These are phyloP conservation scores for Talaromyces proteolyticus DNA, from an alignment of 495 filamentous ascomycete genomes.

Conservation along the genomic window DNA sequence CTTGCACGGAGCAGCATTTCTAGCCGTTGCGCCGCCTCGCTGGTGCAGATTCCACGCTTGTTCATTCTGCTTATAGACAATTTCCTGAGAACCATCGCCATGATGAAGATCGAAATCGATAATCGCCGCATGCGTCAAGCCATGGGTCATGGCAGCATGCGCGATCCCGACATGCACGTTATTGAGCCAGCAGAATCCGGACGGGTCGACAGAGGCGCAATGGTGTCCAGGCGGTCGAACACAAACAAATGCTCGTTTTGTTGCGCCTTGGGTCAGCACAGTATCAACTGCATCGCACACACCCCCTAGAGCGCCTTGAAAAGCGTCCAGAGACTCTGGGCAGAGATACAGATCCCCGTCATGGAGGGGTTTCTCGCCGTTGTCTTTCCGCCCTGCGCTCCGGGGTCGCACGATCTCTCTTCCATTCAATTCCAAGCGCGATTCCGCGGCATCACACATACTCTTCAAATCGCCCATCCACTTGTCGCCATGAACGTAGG, in stretches of 20 bases:
- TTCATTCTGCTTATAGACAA: slow-evolving; percentile 39
- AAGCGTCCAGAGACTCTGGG: slow-evolving; percentile 73
- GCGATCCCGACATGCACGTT: slow-evolving; percentile 97
- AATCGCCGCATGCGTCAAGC: slow-evolving; percentile 89
- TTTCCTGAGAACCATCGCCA: slow-evolving; percentile 90
- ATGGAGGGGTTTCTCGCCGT: slow-evolving; percentile 50
- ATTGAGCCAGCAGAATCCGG: slow-evolving; percentile 97
- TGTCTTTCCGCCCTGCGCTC: slow-evolving; percentile 33
- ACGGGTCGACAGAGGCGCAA: slow-evolving; percentile 80
- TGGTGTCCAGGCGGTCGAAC: slow-evolving; percentile 90
- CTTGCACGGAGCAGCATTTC: slow-evolving; percentile 64
- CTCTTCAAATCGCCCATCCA: slow-evolving; percentile 89
- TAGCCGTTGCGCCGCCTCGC: slow-evolving; percentile 46
- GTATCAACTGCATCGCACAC: slow-evolving; percentile 88
- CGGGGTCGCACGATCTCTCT: slow-evolving; percentile 68
- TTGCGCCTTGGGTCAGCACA: slow-evolving; percentile 57
- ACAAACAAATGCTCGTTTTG: slow-evolving; percentile 71
- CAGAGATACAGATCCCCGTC: slow-evolving; percentile 88
- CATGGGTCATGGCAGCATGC: slow-evolving; percentile 74
- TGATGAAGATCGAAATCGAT: slow-evolving; percentile 97
- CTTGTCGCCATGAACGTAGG: slow-evolving; percentile 73
- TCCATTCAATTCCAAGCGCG: slow-evolving; percentile 62
- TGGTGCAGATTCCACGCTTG: slow-evolving; percentile 69
- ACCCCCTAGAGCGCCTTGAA: slow-evolving; percentile 84
- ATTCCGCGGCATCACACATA: slow-evolving; percentile 76